These are phyloP conservation scores for Russula earlei DNA, from an alignment of 768 basidiomycete species.

Conservation along the genomic window DNA sequence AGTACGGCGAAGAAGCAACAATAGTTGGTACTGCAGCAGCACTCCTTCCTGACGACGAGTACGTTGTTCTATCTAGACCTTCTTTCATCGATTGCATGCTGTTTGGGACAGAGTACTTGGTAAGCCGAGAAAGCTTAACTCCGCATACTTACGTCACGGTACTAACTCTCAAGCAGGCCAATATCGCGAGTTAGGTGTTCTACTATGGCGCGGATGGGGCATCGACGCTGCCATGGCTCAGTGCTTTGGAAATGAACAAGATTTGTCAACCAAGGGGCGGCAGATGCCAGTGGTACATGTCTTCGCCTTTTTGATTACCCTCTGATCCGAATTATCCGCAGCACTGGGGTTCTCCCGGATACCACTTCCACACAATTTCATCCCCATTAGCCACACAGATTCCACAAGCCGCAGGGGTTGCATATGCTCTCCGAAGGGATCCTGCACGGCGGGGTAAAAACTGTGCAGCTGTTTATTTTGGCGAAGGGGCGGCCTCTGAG, in stretches of 20 bases:
- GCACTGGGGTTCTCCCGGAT: constrained; percentile 78
- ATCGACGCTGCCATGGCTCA: constrained; percentile 82
- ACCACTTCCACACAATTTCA: constrained; percentile 92
- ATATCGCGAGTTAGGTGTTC: constrained; percentile 88
- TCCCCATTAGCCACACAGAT: constrained; percentile 92
- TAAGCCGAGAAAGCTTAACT: constrained; percentile 22
- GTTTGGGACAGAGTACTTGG: constrained; percentile 55
- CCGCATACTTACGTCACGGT: background rate
- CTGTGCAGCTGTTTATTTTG: constrained; percentile 84
- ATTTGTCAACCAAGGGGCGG: constrained; percentile 71
- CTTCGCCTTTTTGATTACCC: background rate
- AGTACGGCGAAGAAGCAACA: constrained; percentile 89
- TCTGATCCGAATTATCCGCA: constrained; percentile 23
- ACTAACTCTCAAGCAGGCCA: constrained; percentile 43
- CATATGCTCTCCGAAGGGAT: constrained; percentile 76
- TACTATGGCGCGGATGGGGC: constrained; percentile 79
- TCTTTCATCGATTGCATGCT: background rate
- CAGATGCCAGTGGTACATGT: constrained; percentile 84
- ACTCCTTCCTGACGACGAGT: constrained; percentile 79
- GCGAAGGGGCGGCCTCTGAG: constrained; percentile 90
- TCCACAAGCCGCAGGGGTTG: constrained; percentile 90
- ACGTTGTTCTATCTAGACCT: constrained; percentile 24
- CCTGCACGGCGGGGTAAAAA: constrained; percentile 56
- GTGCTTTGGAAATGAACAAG: constrained; percentile 81
- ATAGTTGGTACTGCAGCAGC: constrained; percentile 86